Percentiles rank a stretch among this genome's conserved stretches.
phyloP scores from a whole-genome alignment of 2,329 filamentous ascomycete species.

The Epichloe amarillans region DNA sequence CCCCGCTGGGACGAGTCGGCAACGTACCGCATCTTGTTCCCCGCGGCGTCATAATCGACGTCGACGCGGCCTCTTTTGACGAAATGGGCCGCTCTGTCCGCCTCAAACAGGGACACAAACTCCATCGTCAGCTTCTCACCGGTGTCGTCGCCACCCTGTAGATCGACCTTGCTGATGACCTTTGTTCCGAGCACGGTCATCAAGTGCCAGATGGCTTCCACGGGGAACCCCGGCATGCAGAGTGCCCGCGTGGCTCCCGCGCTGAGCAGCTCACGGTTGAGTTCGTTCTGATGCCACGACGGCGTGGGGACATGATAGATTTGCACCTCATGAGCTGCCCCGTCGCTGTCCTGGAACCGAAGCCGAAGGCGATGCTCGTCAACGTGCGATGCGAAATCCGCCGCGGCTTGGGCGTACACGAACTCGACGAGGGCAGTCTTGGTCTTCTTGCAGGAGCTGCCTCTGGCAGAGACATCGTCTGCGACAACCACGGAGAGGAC shows the following conservation, averaged over 20 bases:
- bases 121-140: conserved; percentile 9
- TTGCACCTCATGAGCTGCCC: not conserved
- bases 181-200: conserved; percentile 6
- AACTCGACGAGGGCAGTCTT: conserved; percentile 13
- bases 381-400: not conserved
- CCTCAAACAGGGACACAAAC: conserved; percentile 8
- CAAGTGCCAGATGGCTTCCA: conserved; percentile 10
- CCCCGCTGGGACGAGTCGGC: not conserved
- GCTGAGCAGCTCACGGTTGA: not conserved
- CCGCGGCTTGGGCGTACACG: not conserved
- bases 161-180: conserved; percentile 4
- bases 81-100: not conserved
- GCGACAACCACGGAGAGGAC: conserved; percentile 6
- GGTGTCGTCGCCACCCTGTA: not conserved
- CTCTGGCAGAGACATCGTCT: not conserved
- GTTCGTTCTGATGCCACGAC: not conserved
- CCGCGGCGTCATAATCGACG: not conserved
- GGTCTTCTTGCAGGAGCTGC: not conserved
- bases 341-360: not conserved
- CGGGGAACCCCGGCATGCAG: conserved; percentile 9
- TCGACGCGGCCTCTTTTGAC: not conserved
- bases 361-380: not conserved
- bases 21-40: not conserved
- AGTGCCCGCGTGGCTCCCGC: conserved; percentile 7
- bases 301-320: conserved; percentile 7